These are phyloP conservation scores for Wickerhamiella brachini DNA, from an alignment of 805 yeast genomes.

Conservation along the genomic window DNA sequence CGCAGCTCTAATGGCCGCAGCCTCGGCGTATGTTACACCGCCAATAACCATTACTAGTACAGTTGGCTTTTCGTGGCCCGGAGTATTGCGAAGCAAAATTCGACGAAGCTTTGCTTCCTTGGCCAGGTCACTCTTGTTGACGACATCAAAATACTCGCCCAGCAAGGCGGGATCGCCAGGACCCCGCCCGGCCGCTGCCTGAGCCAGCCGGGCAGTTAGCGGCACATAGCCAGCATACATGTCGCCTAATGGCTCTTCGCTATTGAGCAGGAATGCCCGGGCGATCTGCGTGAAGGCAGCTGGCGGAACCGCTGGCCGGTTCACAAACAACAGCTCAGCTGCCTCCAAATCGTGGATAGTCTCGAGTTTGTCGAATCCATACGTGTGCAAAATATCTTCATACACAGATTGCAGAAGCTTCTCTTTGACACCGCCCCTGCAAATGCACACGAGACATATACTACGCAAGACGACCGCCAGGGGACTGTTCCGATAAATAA, in stretches of 20 bases:
- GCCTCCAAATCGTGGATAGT: conserved; percentile 37
- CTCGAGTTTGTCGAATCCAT: conserved; percentile 43
- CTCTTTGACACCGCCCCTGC: conserved; percentile 60
- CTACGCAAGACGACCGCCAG: conserved; percentile 37
- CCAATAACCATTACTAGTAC: conserved; percentile 54
- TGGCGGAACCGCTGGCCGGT: conserved; percentile 17
- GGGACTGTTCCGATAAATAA: conserved; percentile 35
- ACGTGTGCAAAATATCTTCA: conserved; percentile 43
- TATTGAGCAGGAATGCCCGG: conserved; percentile 21
- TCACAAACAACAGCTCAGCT: conserved; percentile 32
- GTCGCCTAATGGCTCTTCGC: conserved; percentile 19
- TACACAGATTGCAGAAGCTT: conserved; percentile 30
- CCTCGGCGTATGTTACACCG: conserved; percentile 76
- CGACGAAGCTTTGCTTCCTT: conserved; percentile 24
- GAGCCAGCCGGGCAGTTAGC: conserved; percentile 51
- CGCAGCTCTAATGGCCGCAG: conserved; percentile 55
- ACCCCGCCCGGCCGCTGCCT: conserved; percentile 21
- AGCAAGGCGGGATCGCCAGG: conserved; percentile 32
- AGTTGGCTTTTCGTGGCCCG: conserved; percentile 21
- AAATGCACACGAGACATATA: conserved; percentile 43
- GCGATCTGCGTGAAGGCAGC: conserved; percentile 14
- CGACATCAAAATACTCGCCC: conserved; percentile 23
- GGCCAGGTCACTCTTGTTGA: conserved; percentile 10
- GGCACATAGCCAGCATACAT: conserved; percentile 74
- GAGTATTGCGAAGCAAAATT: conserved; percentile 21